Conservation (phyloP, 306 rosid genomes). For the Vigna mungo region DNA sequence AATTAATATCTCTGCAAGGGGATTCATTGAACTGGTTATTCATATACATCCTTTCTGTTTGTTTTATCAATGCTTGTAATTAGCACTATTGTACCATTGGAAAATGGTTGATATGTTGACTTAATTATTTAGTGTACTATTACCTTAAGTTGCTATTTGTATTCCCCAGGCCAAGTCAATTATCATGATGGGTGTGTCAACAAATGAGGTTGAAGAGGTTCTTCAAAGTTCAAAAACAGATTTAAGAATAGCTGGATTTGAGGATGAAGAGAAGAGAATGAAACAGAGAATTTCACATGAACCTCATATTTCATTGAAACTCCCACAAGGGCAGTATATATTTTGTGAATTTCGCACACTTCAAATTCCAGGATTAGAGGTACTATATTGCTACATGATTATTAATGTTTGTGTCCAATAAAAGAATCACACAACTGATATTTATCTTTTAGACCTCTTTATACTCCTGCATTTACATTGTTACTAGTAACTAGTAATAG, state of each 20-base stretch:
- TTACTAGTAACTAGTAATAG: neutral
- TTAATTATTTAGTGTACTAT: constrained; percentile 18
- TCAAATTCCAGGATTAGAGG: constrained; percentile 89
- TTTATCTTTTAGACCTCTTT: constrained; percentile 11
- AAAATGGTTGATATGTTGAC: constrained; percentile 5
- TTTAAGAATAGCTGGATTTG: constrained; percentile 89
- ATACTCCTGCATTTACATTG: constrained; percentile 6
- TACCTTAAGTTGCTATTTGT: constrained; percentile 29
- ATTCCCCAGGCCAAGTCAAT: constrained; percentile 71
- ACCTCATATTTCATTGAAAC: constrained; percentile 59
- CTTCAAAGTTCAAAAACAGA: constrained; percentile 67
- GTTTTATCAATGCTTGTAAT: constrained; percentile 8
- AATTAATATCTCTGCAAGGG: constrained; percentile 6
- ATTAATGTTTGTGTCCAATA: constrained; percentile 27
- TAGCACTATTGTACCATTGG: neutral
- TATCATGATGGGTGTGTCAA: constrained; percentile 89
- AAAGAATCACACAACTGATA: constrained; percentile 20
- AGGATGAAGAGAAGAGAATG: constrained; percentile 84
- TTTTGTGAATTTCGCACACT: constrained; percentile 83
- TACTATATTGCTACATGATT: constrained; percentile 39
- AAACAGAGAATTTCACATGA: constrained; percentile 73
- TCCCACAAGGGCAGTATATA: constrained; percentile 88
- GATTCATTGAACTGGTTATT: neutral
- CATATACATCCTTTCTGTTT: neutral
- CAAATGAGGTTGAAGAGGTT: constrained; percentile 83